Conservation (phyloP, 2,329 filamentous ascomycete species). For the Xylariaceae sp. region DNA sequence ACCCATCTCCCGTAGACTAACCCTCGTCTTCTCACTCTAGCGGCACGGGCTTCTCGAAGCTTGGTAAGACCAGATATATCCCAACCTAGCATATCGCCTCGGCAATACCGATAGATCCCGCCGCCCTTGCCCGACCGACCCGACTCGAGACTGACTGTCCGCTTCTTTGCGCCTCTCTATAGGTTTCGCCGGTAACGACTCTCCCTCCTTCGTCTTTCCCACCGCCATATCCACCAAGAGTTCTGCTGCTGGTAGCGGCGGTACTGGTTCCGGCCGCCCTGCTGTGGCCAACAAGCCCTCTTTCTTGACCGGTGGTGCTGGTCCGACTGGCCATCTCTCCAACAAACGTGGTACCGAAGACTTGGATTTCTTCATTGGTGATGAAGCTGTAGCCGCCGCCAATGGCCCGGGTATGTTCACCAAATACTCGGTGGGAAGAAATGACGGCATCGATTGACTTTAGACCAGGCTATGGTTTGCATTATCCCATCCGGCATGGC, state of each 20-base stretch:
- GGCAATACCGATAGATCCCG: no score
- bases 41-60: conserved; percentile 98
- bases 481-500: conserved; percentile 96
- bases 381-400: conserved; percentile 84
- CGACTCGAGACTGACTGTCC: no score
- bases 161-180: conserved; percentile 7
- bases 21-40: conserved; percentile 47
- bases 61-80: conserved; percentile 61
- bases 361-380: conserved; percentile 97
- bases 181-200: conserved; percentile 99
- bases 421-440: conserved; percentile 6
- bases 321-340: conserved; percentile 75
- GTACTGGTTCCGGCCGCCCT: conserved; percentile 82
- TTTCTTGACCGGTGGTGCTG: conserved; percentile 87
- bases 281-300: conserved; percentile 92
- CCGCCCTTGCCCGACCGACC: no score
- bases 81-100: conserved; percentile 2
- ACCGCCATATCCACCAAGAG: conserved; percentile 97
- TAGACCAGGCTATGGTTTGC: conserved; percentile 76
- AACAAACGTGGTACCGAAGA: conserved; percentile 95
- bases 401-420: conserved; percentile 67
- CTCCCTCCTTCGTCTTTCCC: conserved; percentile 97
- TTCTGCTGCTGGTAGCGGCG: conserved; percentile 63
- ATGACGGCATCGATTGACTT: conserved; percentile 5
- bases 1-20: conserved; percentile 32